A percentile compares a stretch with the other conserved stretches of the same genome.
Conservation (phyloP, 1,284 basidiomycete genomes). For the Moesziomyces globuligerus region DNA sequence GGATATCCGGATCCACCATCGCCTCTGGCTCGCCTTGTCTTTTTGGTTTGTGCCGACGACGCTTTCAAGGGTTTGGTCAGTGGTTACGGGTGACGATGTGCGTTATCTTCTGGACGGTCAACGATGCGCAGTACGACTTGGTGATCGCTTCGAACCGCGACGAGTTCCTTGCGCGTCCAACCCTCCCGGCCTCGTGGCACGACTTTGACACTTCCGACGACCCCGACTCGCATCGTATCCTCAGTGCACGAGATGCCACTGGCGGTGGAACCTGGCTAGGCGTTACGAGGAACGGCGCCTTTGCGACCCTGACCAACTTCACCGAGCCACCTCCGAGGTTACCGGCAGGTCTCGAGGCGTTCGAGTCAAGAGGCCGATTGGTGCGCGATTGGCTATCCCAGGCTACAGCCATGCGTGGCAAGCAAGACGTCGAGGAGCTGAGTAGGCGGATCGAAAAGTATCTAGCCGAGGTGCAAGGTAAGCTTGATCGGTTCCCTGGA, state of each 20-base stretch:
- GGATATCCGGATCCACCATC: too few relatives aligned
- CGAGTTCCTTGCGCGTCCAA: conserved; percentile 53
- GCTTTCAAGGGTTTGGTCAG: too few relatives aligned
- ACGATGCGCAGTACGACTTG: conserved; percentile 32
- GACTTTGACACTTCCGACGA: conserved; percentile 16
- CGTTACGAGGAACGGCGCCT: conserved; percentile 35
- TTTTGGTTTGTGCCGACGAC: too few relatives aligned
- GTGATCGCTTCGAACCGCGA: conserved; percentile 57
- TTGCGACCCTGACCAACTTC: conserved; percentile 58
- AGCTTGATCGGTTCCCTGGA: conserved; percentile 40
- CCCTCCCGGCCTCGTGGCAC: conserved; percentile 50
- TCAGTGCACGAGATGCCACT: conserved; percentile 42
- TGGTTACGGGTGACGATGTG: conserved; percentile 22
- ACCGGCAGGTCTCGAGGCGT: conserved; percentile 23
- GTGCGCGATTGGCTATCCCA: conserved; percentile 39
- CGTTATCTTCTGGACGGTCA: conserved; percentile 46
- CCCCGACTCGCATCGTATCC: conserved; percentile 9
- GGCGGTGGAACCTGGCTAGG: conserved; percentile 63
- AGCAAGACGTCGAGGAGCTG: conserved; percentile 1
- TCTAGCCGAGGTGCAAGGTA: conserved; percentile 2
- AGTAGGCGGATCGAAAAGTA: conserved; percentile 9
- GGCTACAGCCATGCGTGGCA: neutral
- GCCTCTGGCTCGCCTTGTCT: too few relatives aligned
- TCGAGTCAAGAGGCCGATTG: conserved; percentile 44
- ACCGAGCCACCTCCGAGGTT: conserved; percentile 43